phyloP scores from a whole-genome alignment of 75 land plant species.

The Sequoiadendron giganteum region DNA sequence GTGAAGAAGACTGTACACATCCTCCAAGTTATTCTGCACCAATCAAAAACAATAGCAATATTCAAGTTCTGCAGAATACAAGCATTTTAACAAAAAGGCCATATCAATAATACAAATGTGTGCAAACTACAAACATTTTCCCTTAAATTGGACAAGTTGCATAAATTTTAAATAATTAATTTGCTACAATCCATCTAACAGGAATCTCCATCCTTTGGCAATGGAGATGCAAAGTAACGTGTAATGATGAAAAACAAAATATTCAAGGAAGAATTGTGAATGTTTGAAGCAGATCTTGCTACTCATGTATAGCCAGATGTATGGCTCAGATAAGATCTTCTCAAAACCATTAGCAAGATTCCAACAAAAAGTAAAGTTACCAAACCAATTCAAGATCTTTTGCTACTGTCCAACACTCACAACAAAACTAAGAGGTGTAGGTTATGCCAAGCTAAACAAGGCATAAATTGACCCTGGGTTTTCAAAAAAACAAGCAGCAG shows the following conservation, averaged over 20 bases:
- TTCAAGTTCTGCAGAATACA: neutral
- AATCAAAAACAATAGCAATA: slow-evolving; percentile 8
- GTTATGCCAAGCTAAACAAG: neutral
- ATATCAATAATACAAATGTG: neutral
- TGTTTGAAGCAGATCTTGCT: neutral
- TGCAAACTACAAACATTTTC: neutral
- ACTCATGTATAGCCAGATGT: neutral
- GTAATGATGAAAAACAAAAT: neutral
- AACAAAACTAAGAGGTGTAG: neutral
- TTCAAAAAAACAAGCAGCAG: neutral
- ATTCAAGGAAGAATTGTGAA: neutral
- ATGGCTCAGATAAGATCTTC: neutral
- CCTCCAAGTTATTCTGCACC: slow-evolving; percentile 88
- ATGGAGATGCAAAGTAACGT: neutral
- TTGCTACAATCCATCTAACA: neutral
- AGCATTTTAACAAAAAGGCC: neutral
- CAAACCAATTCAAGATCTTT: neutral
- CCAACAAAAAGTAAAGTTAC: neutral
- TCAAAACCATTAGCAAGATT: neutral
- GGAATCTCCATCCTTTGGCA: neutral
- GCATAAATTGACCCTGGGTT: neutral
- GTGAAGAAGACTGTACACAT: slow-evolving; percentile 76
- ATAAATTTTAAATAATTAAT: neutral
- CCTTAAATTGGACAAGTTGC: neutral
- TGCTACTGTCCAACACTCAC: neutral